Base-by-base conservation (phyloP, 2,329 filamentous ascomycete species). In the Fusarium albidum region DNA sequence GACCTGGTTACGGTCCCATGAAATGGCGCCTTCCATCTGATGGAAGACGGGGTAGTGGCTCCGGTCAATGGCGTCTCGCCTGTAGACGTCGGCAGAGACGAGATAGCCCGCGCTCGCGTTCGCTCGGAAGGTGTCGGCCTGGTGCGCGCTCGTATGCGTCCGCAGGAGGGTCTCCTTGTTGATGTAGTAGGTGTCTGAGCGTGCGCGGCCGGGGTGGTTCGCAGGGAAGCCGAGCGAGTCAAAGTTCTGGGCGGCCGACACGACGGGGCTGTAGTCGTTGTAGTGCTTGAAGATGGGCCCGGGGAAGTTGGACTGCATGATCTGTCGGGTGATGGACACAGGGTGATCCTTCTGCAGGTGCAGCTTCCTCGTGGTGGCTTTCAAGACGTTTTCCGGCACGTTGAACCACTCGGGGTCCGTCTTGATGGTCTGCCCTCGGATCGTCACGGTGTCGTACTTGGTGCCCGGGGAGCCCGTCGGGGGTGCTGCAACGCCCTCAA, bases 11-110 rank as follows among this genome's bases (percentile, higher is more conserved):
- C 91, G 84, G 69, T 95, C 89, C 94, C 95, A 99, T 47, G 92
- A 88, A 64, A 89, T 83, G 9, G 94, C 94, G 11, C 92, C 94
- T 73, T 99, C 95, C 93, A 98, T 98, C 77, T 99, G 95, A 75
- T 99, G 95, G 74, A 99, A 99, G 52, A 96, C 86, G 1, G 95
- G 95, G 75, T 98, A 98, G 75, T 99, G 95, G 65, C 89, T 95
- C 50, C 91, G 86, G 75, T 99, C 95, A 68, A 99, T 89, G 50
- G 94, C 93, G 82, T 99, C 95, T 61, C 95, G 84, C 35, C 95
- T 86, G 74, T 98, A 99, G 14, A 99, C 95, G 72, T 99, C 95
- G 18, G 94, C 95, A 53, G 89, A 90, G 70, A 99, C 90, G 28
- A 96, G 89, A 71, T 92, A 99, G 4, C 94, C 95, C 31, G 87